phyloP scores from a whole-genome alignment of 2,329 filamentous ascomycete genomes.

The Parastagonospora nodorum region DNA sequence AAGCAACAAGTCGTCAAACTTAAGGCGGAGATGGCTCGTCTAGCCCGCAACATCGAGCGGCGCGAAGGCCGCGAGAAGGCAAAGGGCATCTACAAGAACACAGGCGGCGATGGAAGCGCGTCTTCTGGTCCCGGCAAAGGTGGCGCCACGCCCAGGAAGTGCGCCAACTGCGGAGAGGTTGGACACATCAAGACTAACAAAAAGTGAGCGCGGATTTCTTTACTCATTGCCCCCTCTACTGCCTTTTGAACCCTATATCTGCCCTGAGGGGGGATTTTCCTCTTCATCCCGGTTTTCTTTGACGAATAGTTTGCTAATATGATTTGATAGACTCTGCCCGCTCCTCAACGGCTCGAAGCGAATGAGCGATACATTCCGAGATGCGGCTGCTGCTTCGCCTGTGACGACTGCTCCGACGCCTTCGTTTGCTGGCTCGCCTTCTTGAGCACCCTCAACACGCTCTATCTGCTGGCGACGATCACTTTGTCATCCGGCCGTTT shows the following conservation, averaged over 20 bases:
- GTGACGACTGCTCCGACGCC: constrained; percentile 15
- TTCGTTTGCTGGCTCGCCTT: constrained; percentile 17
- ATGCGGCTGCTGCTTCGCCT: constrained; percentile 38
- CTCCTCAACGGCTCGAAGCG: constrained; percentile 46
- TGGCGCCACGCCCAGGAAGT: constrained; percentile 75
- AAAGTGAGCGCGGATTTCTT: constrained; percentile 64
- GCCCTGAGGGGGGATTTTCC: not conserved
- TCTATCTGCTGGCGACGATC: not conserved
- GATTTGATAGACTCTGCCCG: constrained; percentile 39
- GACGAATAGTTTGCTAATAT: constrained; percentile 21
- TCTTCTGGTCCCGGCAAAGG: constrained; percentile 51
- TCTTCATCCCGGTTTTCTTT: not conserved
- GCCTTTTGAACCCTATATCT: too few relatives aligned
- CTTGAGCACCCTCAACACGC: not conserved
- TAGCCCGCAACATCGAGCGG: constrained; percentile 90
- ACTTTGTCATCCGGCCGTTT: not conserved
- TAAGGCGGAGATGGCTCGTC: constrained; percentile 76
- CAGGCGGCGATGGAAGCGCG: constrained; percentile 49
- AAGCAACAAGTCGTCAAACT: constrained; percentile 66
- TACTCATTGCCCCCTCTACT: not conserved
- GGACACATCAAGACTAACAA: constrained; percentile 99
- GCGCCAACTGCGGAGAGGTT: constrained; percentile 94
- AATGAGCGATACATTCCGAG: constrained; percentile 45
- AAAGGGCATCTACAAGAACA: constrained; percentile 63
- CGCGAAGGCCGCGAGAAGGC: constrained; percentile 88